Percentiles rank a stretch among this genome's conserved stretches.
phyloP scores from a whole-genome alignment of 192 early-diverging fungal genomes.

The Geosiphon pyriformis region DNA sequence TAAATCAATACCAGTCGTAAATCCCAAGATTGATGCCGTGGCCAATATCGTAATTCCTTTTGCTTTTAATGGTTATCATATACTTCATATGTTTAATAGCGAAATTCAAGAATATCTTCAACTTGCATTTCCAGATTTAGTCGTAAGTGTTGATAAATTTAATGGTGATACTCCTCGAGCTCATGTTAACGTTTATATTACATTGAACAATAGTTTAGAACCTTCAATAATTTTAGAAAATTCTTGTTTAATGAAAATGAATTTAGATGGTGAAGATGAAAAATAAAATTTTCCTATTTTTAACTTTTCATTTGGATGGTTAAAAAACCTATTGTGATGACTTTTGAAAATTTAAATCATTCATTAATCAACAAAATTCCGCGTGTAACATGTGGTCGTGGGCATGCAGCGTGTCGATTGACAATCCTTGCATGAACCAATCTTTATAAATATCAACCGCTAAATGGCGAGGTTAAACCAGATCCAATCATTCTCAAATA shows the following conservation, averaged over 20 bases:
- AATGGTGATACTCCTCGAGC: not conserved
- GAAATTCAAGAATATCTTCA: conserved; percentile 1
- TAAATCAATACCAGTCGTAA: not conserved
- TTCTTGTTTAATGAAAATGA: conserved; percentile 4
- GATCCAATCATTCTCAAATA: no score
- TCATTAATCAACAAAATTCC: no score
- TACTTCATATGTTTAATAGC: not conserved
- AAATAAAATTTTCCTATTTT: not conserved
- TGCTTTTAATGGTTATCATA: conserved; percentile 1
- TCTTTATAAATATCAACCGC: no score
- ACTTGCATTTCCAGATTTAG: not conserved
- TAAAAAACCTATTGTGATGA: no score
- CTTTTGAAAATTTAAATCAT: no score
- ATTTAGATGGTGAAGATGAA: not conserved
- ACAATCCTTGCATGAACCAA: no score
- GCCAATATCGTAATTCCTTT: not conserved
- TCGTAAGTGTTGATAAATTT: not conserved
- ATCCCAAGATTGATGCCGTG: not conserved
- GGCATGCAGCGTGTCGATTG: no score
- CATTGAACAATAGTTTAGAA: conserved; percentile 1
- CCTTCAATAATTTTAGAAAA: not conserved
- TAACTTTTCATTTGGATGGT: no score
- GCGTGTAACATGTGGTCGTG: no score
- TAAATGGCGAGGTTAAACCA: no score
- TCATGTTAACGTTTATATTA: conserved; percentile 6